Conservation (phyloP, 2,329 filamentous ascomycete species). For the Ophiostoma piceae region DNA sequence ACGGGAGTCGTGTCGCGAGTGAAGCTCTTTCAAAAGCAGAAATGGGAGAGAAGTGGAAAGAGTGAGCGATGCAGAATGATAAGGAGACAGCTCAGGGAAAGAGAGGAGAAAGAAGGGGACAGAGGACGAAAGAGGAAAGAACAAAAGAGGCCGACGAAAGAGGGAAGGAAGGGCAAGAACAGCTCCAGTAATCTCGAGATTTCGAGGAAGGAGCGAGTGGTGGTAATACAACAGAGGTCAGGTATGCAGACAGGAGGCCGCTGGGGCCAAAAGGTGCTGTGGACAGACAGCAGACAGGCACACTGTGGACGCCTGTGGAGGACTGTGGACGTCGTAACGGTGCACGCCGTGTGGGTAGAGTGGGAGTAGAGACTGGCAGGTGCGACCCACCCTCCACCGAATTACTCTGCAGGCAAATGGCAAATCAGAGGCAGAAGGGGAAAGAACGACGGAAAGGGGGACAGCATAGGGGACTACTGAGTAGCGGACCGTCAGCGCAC, state of each 20-base stretch:
- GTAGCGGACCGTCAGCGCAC: background rate
- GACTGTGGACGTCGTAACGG: background rate
- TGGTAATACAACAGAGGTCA: conserved; percentile 5
- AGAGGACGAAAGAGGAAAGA: conserved; percentile 1
- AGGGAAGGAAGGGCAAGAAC: conserved; percentile 10
- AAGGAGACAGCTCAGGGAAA: background rate
- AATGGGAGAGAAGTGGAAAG: conserved; percentile 16
- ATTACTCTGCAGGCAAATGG: background rate
- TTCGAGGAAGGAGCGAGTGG: conserved; percentile 21
- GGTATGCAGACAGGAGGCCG: conserved; percentile 2
- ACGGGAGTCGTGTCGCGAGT: background rate
- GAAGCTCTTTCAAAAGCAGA: conserved; percentile 12
- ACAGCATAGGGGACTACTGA: background rate
- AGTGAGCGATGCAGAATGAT: conserved; percentile 18
- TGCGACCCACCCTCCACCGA: background rate
- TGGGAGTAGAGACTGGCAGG: conserved; percentile 4
- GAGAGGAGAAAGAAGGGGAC: background rate
- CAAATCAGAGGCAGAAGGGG: background rate
- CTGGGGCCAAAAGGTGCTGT: background rate
- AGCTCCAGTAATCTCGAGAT: conserved; percentile 11
- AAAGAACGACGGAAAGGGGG: background rate
- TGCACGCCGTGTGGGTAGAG: background rate
- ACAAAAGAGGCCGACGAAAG: background rate
- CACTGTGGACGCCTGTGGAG: background rate
- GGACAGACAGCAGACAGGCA: too few species aligned